These are phyloP conservation scores for Lasiosphaeria hispida DNA, from an alignment of 495 filamentous ascomycete species.

Conservation along the genomic window DNA sequence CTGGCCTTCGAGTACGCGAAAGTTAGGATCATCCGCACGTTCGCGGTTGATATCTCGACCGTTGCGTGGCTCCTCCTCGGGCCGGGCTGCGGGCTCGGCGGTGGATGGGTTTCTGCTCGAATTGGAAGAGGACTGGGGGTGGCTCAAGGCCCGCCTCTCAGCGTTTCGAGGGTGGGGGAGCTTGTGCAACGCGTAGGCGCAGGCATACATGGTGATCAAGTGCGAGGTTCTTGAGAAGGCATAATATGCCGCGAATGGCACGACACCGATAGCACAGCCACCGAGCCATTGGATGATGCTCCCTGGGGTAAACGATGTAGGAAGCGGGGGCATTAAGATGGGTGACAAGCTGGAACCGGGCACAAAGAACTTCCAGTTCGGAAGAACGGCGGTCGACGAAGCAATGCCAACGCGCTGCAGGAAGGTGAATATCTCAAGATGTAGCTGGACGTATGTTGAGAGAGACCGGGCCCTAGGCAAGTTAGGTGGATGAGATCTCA, in stretches of 20 bases:
- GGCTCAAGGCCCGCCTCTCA: background rate
- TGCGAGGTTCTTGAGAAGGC: constrained; percentile 18
- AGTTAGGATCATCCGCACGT: constrained; percentile 19
- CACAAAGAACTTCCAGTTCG: constrained; percentile 45
- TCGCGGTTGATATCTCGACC: constrained; percentile 10
- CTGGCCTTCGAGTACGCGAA: constrained; percentile 25
- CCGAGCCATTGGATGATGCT: constrained; percentile 33
- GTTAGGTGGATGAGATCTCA: constrained; percentile 1
- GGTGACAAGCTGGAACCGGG: constrained; percentile 49
- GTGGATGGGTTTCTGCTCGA: background rate
- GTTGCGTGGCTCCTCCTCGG: constrained; percentile 1
- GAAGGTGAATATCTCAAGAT: constrained; percentile 46
- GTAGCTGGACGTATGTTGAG: constrained; percentile 39
- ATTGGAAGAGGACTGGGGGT: too few relatives aligned
- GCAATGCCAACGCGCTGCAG: constrained; percentile 50
- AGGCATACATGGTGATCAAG: constrained; percentile 10
- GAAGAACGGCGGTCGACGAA: constrained; percentile 36
- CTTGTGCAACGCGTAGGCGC: background rate
- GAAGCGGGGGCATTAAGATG: constrained; percentile 37
- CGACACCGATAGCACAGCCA: constrained; percentile 25
- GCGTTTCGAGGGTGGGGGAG: constrained; percentile 3
- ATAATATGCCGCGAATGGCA: constrained; percentile 38
- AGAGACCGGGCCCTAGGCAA: constrained; percentile 26
- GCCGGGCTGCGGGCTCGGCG: background rate
- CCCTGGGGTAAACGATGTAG: constrained; percentile 20